These are phyloP conservation scores for Sungouiozyma ichnusensis DNA, from an alignment of 805 yeast genomes.

Conservation along the genomic window DNA sequence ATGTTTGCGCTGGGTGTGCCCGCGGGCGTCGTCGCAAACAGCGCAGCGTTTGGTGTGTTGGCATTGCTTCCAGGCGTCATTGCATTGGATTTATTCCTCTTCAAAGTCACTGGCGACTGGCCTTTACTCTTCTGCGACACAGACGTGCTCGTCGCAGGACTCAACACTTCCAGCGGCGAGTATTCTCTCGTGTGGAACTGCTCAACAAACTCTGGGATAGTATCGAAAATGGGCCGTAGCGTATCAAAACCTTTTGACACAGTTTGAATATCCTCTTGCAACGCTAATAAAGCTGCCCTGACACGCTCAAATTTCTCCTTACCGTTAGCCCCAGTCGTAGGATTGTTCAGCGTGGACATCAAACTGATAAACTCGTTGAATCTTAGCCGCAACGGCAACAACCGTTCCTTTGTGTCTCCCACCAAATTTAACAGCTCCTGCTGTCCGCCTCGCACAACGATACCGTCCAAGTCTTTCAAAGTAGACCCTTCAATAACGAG, in stretches of 20 bases:
- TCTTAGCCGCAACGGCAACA: conserved; percentile 11
- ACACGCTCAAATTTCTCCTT: conserved; percentile 15
- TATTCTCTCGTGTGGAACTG: conserved; percentile 13
- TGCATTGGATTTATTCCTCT: conserved; percentile 1
- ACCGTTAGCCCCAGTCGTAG: conserved; percentile 3
- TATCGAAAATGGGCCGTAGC: conserved; percentile 19
- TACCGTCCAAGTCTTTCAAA: neutral
- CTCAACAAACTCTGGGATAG: conserved; percentile 16
- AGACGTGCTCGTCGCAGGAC: neutral
- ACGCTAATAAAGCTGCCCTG: conserved; percentile 13
- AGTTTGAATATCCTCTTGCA: conserved; percentile 15
- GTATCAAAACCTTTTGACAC: conserved; percentile 16
- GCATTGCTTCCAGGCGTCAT: conserved; percentile 1
- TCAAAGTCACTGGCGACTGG: conserved; percentile 1
- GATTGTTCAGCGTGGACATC: conserved; percentile 14
- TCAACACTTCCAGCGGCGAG: conserved; percentile 18
- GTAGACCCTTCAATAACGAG: neutral
- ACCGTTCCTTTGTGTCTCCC: conserved; percentile 4
- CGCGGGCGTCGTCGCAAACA: conserved; percentile 3
- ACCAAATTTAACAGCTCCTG: conserved; percentile 3
- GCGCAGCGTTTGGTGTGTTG: conserved; percentile 1
- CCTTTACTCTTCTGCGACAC: neutral
- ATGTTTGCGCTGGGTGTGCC: conserved; percentile 2
- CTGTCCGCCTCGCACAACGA: neutral
- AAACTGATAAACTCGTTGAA: conserved; percentile 21